Evolutionary conservation across 2,329 filamentous ascomycete species (phyloP).

Genomic region (Karstenula rhodostoma): DNA sequence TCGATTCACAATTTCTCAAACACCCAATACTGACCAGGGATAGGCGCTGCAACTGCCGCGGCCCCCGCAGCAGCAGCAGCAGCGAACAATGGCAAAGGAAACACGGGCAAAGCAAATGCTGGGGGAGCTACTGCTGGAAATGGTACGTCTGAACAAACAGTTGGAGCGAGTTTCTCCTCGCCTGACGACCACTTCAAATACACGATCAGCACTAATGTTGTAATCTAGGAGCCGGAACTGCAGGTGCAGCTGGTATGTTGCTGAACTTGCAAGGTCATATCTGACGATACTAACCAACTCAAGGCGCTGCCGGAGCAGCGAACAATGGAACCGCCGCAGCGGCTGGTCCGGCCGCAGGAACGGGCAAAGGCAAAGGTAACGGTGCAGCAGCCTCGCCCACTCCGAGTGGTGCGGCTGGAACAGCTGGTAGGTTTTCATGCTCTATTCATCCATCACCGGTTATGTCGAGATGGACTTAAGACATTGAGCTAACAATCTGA

Average conservation of each 20-base stretch:
- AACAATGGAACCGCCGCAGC: slow-evolving; percentile 10
- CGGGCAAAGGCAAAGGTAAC: slow-evolving; percentile 12
- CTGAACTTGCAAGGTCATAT: neutral
- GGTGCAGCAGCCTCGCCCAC: too few relatives aligned
- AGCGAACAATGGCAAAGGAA: neutral
- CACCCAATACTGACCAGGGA: neutral
- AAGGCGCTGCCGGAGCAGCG: slow-evolving; percentile 9
- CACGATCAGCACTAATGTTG: neutral
- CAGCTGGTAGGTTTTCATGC: neutral
- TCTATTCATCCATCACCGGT: neutral
- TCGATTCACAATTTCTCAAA: neutral
- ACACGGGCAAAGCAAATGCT: slow-evolving; percentile 9
- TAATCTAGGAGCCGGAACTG: slow-evolving; percentile 8
- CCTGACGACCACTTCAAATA: neutral
- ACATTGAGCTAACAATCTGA: neutral
- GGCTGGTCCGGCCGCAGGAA: neutral
- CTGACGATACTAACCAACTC: neutral
- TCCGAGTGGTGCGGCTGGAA: too few relatives aligned
- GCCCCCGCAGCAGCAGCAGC: slow-evolving; percentile 10
- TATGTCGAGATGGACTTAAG: neutral
- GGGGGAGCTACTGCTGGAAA: neutral
- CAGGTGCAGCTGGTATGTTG: neutral
- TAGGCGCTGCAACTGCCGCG: neutral
- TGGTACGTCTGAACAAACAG: too few relatives aligned
- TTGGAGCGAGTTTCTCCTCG: neutral